These are phyloP conservation scores for Pugionium dolabratum DNA, from an alignment of 345 rosid genomes.

Conservation along the genomic window DNA sequence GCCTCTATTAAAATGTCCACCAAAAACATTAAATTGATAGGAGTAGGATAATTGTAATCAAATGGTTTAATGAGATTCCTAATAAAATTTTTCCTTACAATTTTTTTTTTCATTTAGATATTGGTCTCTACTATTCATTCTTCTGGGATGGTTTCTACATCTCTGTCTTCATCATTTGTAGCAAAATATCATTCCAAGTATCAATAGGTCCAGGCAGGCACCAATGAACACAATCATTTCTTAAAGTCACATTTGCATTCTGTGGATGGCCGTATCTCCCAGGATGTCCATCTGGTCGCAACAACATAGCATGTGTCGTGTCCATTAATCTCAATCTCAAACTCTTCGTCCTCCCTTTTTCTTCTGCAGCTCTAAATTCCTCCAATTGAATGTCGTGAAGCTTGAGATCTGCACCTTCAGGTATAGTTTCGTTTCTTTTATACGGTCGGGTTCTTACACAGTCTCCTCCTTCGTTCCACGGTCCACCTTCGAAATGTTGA, in stretches of 20 bases:
- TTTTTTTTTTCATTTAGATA: conserved; percentile 11
- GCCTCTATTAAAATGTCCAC: too few species aligned
- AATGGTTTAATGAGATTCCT: conserved; percentile 23
- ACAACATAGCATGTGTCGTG: conserved; percentile 53
- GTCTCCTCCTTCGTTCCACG: conserved; percentile 73
- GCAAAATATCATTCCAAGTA: conserved; percentile 72
- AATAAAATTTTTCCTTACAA: conserved; percentile 19
- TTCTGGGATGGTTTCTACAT: conserved; percentile 18
- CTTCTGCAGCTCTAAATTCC: conserved; percentile 59
- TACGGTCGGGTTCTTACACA: conserved; percentile 62
- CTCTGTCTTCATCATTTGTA: conserved; percentile 51
- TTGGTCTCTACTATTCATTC: conserved; percentile 4
- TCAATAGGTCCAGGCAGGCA: conserved; percentile 83
- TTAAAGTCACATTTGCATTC: conserved; percentile 34
- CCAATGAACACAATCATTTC: conserved; percentile 80
- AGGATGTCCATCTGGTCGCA: conserved; percentile 86
- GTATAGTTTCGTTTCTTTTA: conserved; percentile 57
- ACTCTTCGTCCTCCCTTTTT: conserved; percentile 53
- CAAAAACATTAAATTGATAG: neutral
- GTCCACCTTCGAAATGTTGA: conserved; percentile 70
- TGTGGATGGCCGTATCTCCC: conserved; percentile 63
- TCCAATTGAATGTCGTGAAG: conserved; percentile 66
- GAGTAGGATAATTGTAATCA: conserved; percentile 1
- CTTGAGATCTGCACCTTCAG: conserved; percentile 54
- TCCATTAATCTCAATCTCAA: conserved; percentile 59